Conservation (phyloP, 306 rosid genomes). For the Acacia confusa region DNA sequence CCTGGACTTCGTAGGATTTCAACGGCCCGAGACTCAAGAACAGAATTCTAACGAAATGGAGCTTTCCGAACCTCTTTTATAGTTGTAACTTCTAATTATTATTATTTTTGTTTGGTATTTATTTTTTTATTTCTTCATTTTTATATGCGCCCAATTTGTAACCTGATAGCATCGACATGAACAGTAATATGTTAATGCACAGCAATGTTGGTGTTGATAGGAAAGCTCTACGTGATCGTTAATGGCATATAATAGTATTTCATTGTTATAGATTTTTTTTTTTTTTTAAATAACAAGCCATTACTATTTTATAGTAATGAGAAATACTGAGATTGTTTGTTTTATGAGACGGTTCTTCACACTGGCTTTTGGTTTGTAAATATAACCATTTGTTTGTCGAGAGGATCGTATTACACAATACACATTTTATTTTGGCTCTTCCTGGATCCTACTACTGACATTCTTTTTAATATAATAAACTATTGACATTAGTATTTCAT, state of each 20-base stretch:
- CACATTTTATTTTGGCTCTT: background rate
- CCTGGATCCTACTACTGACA: background rate
- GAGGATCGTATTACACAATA: background rate
- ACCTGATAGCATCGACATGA: conserved; percentile 37
- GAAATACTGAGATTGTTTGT: conserved; percentile 10
- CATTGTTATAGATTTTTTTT: background rate
- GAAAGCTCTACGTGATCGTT: conserved; percentile 22
- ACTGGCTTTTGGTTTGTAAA: too few species aligned
- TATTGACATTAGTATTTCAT: too few species aligned
- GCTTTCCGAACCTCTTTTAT: conserved; percentile 91
- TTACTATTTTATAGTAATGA: background rate
- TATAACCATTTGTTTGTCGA: background rate
- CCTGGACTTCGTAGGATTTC: conserved; percentile 76
- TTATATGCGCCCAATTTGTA: conserved; percentile 38
- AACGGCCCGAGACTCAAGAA: conserved; percentile 52
- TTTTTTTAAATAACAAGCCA: background rate
- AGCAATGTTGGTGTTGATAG: conserved; percentile 30
- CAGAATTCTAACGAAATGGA: conserved; percentile 90
- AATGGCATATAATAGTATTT: conserved; percentile 18
- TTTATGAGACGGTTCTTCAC: background rate
- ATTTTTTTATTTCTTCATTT: conserved; percentile 45
- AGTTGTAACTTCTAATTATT: conserved; percentile 17
- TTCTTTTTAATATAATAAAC: too few species aligned
- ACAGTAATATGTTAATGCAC: conserved; percentile 28
- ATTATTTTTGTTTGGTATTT: conserved; percentile 38